Conservation (phyloP, 1,284 basidiomycete genomes). For the Moesziomyces parantarcticus region DNA sequence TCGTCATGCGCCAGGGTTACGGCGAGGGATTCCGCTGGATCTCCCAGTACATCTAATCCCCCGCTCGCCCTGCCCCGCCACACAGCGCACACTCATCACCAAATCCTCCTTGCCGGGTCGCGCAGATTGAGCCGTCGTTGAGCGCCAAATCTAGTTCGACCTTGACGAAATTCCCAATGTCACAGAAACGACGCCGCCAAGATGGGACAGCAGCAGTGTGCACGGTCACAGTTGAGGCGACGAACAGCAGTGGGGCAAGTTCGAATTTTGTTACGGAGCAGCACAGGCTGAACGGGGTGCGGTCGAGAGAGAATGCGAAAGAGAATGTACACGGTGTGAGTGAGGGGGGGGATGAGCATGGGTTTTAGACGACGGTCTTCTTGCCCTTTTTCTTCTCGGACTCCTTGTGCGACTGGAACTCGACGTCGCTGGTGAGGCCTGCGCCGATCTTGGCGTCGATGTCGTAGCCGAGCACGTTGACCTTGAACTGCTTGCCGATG, state of each 20-base stretch:
- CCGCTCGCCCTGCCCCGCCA: background rate
- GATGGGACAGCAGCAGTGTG: no score
- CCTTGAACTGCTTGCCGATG: constrained; percentile 88
- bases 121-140: no score
- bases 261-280: no score
- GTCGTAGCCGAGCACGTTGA: constrained; percentile 82
- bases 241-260: background rate
- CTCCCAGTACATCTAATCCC: constrained; percentile 81
- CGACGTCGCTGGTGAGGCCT: constrained; percentile 73
- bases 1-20: constrained; percentile 98
- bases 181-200: no score
- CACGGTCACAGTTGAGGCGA: background rate
- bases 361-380: constrained; percentile 75
- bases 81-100: no score
- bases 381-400: constrained; percentile 88
- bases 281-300: no score
- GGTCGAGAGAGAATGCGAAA: background rate
- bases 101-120: no score
- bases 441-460: constrained; percentile 77
- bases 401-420: constrained; percentile 66
- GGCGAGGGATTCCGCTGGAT: constrained; percentile 99
- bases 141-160: no score
- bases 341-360: background rate
- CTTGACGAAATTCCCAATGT: background rate
- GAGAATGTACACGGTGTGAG: background rate